Base-by-base conservation (phyloP, 805 yeast genomes). In the Cyberlindnera mississippiensis region DNA sequence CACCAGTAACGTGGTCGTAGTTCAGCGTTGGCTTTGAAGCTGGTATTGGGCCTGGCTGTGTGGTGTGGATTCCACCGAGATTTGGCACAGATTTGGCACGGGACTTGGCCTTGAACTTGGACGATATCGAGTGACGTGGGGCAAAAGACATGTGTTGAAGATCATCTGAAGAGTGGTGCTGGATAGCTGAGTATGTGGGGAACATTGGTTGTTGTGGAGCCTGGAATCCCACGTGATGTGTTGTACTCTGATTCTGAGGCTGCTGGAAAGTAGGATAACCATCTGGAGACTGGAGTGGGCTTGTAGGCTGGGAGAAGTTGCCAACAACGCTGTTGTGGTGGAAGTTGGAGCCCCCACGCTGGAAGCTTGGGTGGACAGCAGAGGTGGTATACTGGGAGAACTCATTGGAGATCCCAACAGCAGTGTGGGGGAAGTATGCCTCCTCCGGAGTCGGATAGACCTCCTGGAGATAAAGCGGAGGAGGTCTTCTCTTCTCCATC, bases 41-140 rank as follows among this genome's bases (percentile, higher is more conserved):
- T 4, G 66, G 66, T 12, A 63, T 57, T 12, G 66, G 67, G 8
- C 67, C 67, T 2, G 66, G 65, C 38, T 60, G 65, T 6, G 61
- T 51, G 4, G 45, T 41, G 28, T 42, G 46, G 14, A 32, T 12
- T 9, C 42, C 44, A 12, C 32, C n/a, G 13, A 45, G 33, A 24
- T 36, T 38, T 17, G 55, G 52, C 9, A 40, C 49, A 13, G 52
- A 50, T 9, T 35, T 44, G 10, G 51, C 42, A 8, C 55, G 37
- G 11, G 44, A 30, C 34, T 44, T 49, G 20, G 19, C 26, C 36
- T 38, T 42, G 18, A 18, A 4, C 38, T 42, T 42, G 18, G 28
- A 11, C 20, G 19, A 7, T 11, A 11, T 15, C 4, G 13, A 6
- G 27, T 11, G 8, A n/a, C 17, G 11, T 15, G 22, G 36, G 3